A percentile compares a stretch with the other conserved stretches of the same genome.
phyloP scores from a whole-genome alignment of 441 rosid genomes.

The Mallotus japonicus region DNA sequence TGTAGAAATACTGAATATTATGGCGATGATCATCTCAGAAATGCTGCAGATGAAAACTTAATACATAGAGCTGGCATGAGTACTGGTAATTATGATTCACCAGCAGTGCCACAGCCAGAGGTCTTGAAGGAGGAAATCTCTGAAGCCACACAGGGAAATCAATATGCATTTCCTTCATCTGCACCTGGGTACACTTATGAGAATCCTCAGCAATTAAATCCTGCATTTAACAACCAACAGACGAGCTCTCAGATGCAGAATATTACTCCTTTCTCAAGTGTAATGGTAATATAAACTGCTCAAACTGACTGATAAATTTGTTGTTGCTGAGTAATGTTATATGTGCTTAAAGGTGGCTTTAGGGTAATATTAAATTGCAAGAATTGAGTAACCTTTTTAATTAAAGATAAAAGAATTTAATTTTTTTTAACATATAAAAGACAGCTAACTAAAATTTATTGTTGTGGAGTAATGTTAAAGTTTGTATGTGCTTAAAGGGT shows the following conservation, averaged over 20 bases:
- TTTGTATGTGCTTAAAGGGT: too few species aligned
- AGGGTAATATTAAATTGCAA: background rate
- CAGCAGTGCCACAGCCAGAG: conserved; percentile 63
- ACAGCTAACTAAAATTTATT: too few species aligned
- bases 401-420: too few species aligned
- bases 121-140: conserved; percentile 61
- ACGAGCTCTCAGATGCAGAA: conserved; percentile 73
- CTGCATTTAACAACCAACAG: conserved; percentile 54
- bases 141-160: conserved; percentile 58
- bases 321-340: background rate
- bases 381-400: background rate
- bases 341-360: background rate
- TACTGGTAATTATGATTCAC: conserved; percentile 56
- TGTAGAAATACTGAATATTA: conserved; percentile 72
- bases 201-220: conserved; percentile 59
- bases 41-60: conserved; percentile 51
- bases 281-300: conserved; percentile 53
- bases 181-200: conserved; percentile 65
- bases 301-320: conserved; percentile 5
- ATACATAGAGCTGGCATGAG: conserved; percentile 45
- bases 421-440: too few species aligned
- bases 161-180: conserved; percentile 70
- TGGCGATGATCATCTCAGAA: conserved; percentile 70
- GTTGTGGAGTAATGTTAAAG: too few species aligned
- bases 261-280: conserved; percentile 67